Conservation (phyloP, 176 grass and related monocot species). For the Oryza punctata region DNA sequence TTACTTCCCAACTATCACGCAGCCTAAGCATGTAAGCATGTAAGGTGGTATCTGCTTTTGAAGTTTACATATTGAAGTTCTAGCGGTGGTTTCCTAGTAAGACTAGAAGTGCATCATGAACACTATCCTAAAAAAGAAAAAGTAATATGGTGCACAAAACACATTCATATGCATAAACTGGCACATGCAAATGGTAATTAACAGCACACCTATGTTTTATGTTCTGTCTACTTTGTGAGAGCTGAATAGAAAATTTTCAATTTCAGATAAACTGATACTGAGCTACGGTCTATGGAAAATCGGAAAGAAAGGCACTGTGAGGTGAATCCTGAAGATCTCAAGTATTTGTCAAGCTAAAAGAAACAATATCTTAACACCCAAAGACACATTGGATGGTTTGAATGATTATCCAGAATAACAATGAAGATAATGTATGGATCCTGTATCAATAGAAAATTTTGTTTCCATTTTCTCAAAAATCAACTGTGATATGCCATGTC, state of each 20-base stretch:
- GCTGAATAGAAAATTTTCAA: not conserved
- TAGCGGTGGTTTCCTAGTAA: slow-evolving; percentile 18
- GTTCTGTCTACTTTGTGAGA: not conserved
- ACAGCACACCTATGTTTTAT: not conserved
- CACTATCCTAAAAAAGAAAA: not conserved
- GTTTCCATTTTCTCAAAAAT: not conserved
- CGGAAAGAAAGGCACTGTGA: not conserved
- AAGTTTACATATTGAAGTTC: not conserved
- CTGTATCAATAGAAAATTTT: not conserved
- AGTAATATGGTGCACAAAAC: not conserved
- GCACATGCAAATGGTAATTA: not conserved
- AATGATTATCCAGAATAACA: not conserved
- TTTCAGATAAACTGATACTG: not conserved
- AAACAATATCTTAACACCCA: not conserved
- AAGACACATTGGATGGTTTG: not conserved
- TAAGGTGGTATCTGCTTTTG: not conserved
- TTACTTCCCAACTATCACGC: too few relatives aligned
- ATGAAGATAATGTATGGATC: not conserved
- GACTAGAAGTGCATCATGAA: not conserved
- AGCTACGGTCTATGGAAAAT: not conserved
- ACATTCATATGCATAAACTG: not conserved
- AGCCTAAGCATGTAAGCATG: too few relatives aligned
- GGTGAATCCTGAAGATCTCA: not conserved
- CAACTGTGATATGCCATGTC: not conserved
- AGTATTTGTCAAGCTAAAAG: not conserved